Evolutionary conservation across 2,329 filamentous ascomycete genomes (phyloP), one percentile per base, ranked within the genome.

Genomic region (Aspergillus tubingensis): DNA sequence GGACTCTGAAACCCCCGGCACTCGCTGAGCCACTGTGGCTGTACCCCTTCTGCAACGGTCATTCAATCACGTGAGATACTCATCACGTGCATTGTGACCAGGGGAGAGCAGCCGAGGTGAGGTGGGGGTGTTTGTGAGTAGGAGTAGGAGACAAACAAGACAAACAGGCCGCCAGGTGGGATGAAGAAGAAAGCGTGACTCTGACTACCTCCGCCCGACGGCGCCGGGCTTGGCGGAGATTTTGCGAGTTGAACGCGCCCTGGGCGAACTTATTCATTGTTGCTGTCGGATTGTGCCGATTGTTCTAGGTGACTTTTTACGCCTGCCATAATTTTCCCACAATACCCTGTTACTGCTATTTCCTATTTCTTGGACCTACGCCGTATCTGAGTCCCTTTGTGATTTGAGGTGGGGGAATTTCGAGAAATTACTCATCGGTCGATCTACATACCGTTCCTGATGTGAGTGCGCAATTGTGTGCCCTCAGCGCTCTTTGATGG

Each of bases 211-310:
- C 58, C 47, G 52, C 44, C 43, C 39, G 41, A 41, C 44, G 51
- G 39, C 30, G 21, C 53, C 52, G 55, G 51, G 67, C 70, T 73
- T 70, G 70, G 69, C 68, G 65, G 67, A 71, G 66, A 65, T 74
- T 73, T 73, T 72, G 70, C 50, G 55, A 49, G 38, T 25, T 50
- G 25, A 50, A 36, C 32, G 32, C 25, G 47, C 44, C 21, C 39
- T 50, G 36, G 32, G 39, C 19, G 48, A 41, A 47, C 36, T 17
- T 36, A 36, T 36, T 36, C 32, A 36, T 36, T 36, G 11, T 36
- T 36, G 13, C 49, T 32, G 48, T 54, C 41, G 38, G 53, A 58
- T 52, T 51, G 50, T 48, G 23, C 32, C 3, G 8, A 44, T 44
- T 44, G 41, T 15, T 13, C 41, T 23, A 13, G 41, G 41, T 44